phyloP scores from a whole-genome alignment of 257 asterid species.

The Solanum arcanum region DNA sequence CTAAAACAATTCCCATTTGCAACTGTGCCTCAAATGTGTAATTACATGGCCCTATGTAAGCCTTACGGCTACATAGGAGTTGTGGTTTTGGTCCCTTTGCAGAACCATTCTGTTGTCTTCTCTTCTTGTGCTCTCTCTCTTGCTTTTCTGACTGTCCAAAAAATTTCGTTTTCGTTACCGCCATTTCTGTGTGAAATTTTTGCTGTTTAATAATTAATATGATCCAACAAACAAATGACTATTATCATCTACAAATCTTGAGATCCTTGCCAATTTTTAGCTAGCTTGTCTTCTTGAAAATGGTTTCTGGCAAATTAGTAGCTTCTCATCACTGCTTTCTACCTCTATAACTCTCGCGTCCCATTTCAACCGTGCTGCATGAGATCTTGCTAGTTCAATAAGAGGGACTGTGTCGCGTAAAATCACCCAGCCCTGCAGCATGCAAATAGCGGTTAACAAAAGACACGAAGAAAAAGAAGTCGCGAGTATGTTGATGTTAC shows the following conservation, averaged over 20 bases:
- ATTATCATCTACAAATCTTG: slow-evolving; percentile 24
- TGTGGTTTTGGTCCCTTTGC: slow-evolving; percentile 7
- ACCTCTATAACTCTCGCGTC: slow-evolving; percentile 92
- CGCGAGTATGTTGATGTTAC: neutral
- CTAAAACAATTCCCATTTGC: slow-evolving; percentile 22
- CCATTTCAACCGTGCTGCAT: slow-evolving; percentile 77
- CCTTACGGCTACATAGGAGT: slow-evolving; percentile 74
- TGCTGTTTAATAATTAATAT: slow-evolving; percentile 14
- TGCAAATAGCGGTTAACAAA: slow-evolving; percentile 1
- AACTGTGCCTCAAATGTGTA: slow-evolving; percentile 19
- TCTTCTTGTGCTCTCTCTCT: slow-evolving; percentile 10
- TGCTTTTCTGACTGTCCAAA: slow-evolving; percentile 23
- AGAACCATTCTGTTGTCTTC: slow-evolving; percentile 3
- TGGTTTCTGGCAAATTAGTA: slow-evolving; percentile 97
- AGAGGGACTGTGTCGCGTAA: slow-evolving; percentile 55
- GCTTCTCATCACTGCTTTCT: slow-evolving; percentile 74
- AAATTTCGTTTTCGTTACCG: slow-evolving; percentile 20
- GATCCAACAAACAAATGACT: slow-evolving; percentile 26
- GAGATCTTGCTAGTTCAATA: slow-evolving; percentile 71
- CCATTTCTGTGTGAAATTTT: slow-evolving; percentile 15
- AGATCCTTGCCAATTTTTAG: slow-evolving; percentile 16
- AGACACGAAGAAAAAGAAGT: neutral
- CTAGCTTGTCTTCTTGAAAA: slow-evolving; percentile 58
- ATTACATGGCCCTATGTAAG: slow-evolving; percentile 44
- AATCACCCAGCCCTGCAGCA: slow-evolving; percentile 88